Conservation (phyloP, 140 eudicot species). For the Ambrosia hybrid region DNA sequence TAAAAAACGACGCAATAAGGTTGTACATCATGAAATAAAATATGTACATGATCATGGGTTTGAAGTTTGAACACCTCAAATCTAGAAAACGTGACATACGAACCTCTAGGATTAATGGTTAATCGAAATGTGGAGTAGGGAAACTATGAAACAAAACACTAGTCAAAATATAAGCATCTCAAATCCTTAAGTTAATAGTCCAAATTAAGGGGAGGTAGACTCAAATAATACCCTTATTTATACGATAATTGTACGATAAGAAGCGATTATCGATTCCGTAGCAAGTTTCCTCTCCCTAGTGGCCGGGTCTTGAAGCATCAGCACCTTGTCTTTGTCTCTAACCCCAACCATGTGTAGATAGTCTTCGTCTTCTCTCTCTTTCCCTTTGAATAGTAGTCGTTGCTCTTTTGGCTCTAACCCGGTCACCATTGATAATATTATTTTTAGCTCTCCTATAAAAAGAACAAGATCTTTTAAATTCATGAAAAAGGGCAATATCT, state of each 20-base stretch:
- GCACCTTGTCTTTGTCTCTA: constrained; percentile 74
- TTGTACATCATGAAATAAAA: constrained; percentile 15
- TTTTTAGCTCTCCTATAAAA: constrained; percentile 64
- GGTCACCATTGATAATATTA: constrained; percentile 58
- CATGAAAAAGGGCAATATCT: background rate
- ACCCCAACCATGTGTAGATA: constrained; percentile 91
- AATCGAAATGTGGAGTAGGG: background rate
- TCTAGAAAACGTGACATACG: background rate
- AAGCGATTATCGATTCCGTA: constrained; percentile 26
- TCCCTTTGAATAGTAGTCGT: constrained; percentile 74
- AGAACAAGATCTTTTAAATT: background rate
- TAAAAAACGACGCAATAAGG: constrained; percentile 2
- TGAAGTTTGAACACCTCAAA: constrained; percentile 13
- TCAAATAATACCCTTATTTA: constrained; percentile 22
- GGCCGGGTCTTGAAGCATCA: constrained; percentile 80
- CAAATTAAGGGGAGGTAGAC: background rate
- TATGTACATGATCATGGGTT: constrained; percentile 25
- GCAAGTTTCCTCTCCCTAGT: constrained; percentile 63
- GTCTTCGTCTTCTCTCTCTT: constrained; percentile 75
- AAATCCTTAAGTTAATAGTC: constrained; percentile 5
- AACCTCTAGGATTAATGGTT: constrained; percentile 4
- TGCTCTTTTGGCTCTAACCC: constrained; percentile 75
- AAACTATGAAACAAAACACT: constrained; percentile 6
- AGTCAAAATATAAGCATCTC: constrained; percentile 13
- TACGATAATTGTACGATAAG: constrained; percentile 55